phyloP scores from a whole-genome alignment of 345 rosid species.

The Zanthoxylum bungeanum region DNA sequence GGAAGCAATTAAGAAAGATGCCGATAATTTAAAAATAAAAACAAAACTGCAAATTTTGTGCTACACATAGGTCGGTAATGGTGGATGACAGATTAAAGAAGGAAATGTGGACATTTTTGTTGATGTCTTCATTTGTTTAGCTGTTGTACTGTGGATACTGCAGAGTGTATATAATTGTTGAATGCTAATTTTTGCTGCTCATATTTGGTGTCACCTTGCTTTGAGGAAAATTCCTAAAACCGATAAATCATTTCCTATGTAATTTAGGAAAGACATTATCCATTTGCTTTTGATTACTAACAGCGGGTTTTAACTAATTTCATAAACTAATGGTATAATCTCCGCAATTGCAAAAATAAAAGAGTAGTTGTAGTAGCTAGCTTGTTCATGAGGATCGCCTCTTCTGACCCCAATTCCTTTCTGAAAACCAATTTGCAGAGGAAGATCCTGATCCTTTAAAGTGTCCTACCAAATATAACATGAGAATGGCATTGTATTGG shows the following conservation, averaged over 20 bases:
- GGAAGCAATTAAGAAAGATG: not conserved
- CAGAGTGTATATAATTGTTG: not conserved
- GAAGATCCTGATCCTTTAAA: conserved; percentile 59
- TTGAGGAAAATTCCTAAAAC: not conserved
- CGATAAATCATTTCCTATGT: not conserved
- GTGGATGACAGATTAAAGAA: not conserved
- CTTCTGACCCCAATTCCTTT: not conserved
- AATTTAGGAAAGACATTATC: no score
- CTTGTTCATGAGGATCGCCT: not conserved
- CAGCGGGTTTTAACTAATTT: not conserved
- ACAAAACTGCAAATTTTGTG: not conserved
- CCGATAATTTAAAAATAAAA: no score
- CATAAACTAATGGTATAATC: not conserved
- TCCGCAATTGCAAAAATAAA: not conserved
- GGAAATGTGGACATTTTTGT: not conserved
- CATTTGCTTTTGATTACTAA: not conserved
- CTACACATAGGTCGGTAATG: no score
- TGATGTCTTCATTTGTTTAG: not conserved
- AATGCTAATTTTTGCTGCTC: not conserved
- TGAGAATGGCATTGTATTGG: conserved; percentile 76
- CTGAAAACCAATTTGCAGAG: conserved; percentile 45
- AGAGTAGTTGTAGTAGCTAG: not conserved
- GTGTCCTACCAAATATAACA: conserved; percentile 67
- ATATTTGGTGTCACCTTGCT: not conserved
- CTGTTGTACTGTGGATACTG: not conserved